Base-by-base conservation (phyloP, 129 eudicot genomes). In the Lonicera japonica region DNA sequence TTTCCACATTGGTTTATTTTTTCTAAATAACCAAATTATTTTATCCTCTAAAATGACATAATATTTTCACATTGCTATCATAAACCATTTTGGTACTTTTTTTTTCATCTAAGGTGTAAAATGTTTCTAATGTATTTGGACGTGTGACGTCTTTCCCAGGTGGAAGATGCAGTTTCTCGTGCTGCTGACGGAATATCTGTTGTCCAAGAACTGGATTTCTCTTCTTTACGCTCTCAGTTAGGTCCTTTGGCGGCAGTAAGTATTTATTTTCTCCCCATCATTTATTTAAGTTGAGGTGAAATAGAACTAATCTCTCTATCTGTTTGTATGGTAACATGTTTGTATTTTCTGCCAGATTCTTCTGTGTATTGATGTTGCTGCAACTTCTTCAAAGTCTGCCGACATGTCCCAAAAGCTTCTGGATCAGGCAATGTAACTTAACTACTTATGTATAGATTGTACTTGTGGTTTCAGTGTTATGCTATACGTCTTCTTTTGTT, bases 161-260 rank as follows among this genome's bases (percentile, higher is more conserved):
- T 90, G 66, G 95, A 87, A 57, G 96, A 92, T 87, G 96, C 95
- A 48, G 99, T 92, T 47, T 84, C 94, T 38, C 95, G 99, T 76
- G 96, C 95, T 73, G 94, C 92, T 69, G 95, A 92, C 72, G 99
- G 75, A 56, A 88, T 80, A 66, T 71, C 80, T 54, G 71, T 79
- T 56, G 78, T 75, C 73, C 96, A 92, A 65, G 91, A 92, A 47
- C 73, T 91, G 67, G 91, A 92, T 71, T 72, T 92, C 59, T 75
- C 85, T 65, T 82, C 89, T 54, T 74, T 92, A 41, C 96, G 83
- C 25, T 67, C 95, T 65, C 99, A 92, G 74, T 74, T 92, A 72
- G 99, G 99, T 67, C 88, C 95, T 68, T 67, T 92, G 62, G 77
- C 75, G 43, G 91, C 99, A 36, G 97, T 91, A 82, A 64, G 94